These are phyloP conservation scores for Beta vulgaris DNA, from an alignment of 148 eudicot genomes.

Conservation along the genomic window DNA sequence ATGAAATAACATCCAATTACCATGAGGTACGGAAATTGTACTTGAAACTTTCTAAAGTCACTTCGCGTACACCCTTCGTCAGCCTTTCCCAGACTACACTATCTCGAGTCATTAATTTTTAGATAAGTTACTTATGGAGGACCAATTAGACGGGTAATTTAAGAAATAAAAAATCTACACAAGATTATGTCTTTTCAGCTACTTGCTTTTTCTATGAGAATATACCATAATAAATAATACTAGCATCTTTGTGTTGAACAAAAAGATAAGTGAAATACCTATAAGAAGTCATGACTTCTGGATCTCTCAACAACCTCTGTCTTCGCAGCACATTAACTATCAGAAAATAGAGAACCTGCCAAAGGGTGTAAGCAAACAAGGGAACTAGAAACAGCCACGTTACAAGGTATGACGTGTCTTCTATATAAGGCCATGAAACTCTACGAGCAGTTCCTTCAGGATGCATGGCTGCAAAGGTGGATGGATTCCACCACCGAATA, in stretches of 20 bases:
- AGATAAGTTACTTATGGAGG: too few relatives aligned
- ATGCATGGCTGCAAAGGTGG: constrained; percentile 82
- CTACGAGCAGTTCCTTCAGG: constrained; percentile 70
- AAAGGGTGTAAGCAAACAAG: constrained; percentile 70
- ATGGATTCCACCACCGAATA: constrained; percentile 95
- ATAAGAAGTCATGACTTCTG: constrained; percentile 99
- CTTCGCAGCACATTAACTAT: constrained; percentile 83
- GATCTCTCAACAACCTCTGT: constrained; percentile 85
- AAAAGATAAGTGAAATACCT: constrained; percentile 42
- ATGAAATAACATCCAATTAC: too few relatives aligned
- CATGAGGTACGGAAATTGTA: too few relatives aligned
- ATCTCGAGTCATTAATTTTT: too few relatives aligned
- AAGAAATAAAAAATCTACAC: neutral
- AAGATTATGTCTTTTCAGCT: neutral
- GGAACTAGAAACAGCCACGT: constrained; percentile 92
- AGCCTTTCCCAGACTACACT: too few relatives aligned
- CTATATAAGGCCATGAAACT: constrained; percentile 85
- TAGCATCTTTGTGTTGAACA: neutral
- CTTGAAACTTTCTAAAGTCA: too few relatives aligned
- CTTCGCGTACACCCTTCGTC: too few relatives aligned
- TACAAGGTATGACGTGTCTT: constrained; percentile 60
- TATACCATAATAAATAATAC: too few relatives aligned
- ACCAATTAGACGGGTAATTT: too few relatives aligned
- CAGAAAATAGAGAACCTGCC: constrained; percentile 88
- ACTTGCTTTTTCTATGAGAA: neutral